phyloP scores from a whole-genome alignment of 2,329 filamentous ascomycete species.

The Paracorniculantispora psalliotae region DNA sequence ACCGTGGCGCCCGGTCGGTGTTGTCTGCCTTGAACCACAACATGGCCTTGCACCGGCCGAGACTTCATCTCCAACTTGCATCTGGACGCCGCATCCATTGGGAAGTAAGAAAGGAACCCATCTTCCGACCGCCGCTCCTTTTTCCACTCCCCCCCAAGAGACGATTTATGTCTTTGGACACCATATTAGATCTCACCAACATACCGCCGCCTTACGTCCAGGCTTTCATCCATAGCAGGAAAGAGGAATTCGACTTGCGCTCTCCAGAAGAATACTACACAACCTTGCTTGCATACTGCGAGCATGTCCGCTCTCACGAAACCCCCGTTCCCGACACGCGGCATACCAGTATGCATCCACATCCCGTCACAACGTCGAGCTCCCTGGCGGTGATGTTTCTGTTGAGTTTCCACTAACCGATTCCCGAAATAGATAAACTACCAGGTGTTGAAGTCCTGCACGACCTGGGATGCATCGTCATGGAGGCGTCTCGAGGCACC shows the following conservation, averaged over 20 bases:
- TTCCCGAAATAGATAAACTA: not conserved
- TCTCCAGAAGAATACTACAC: not conserved
- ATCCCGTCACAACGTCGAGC: not conserved
- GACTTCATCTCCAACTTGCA: not conserved
- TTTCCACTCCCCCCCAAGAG: too few species aligned
- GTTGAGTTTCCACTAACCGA: not conserved
- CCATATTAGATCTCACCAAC: not conserved
- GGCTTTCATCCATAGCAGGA: not conserved
- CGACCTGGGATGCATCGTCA: constrained; percentile 26
- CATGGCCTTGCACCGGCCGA: not conserved
- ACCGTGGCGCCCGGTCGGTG: not conserved
- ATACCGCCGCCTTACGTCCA: not conserved
- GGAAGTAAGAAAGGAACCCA: too few species aligned
- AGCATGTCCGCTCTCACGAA: not conserved
- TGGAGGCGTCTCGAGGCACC: constrained; percentile 13
- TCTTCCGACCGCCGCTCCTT: too few species aligned
- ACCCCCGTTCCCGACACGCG: not conserved
- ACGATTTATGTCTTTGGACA: not conserved
- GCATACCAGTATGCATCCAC: not conserved
- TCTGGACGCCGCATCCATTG: not conserved
- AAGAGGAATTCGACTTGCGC: not conserved
- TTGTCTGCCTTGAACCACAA: not conserved
- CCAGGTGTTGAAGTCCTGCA: constrained; percentile 19
- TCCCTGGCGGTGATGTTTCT: not conserved
- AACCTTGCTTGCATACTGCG: not conserved